Conservation (phyloP, 768 basidiomycete species). For the Boletus pseudo-olivaceus region DNA sequence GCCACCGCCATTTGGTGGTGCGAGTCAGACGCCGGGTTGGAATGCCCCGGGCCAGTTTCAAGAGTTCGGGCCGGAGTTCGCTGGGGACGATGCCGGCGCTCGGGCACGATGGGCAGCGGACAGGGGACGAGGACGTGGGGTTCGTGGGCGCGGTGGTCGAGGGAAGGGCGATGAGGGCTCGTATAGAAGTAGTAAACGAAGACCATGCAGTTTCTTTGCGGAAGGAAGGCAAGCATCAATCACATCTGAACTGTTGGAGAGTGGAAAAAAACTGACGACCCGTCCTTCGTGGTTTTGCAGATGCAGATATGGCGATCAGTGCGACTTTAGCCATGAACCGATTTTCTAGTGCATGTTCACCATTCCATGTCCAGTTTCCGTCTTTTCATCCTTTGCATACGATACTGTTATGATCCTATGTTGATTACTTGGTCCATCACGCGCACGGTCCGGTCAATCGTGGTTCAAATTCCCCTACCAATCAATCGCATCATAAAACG, state of each 20-base stretch:
- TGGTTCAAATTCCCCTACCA: not conserved
- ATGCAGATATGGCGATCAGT: constrained; percentile 87
- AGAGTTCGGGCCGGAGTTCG: constrained; percentile 45
- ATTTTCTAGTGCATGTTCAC: constrained; percentile 25
- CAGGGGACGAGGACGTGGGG: constrained; percentile 52
- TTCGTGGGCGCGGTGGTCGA: constrained; percentile 57
- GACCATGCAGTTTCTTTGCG: constrained; percentile 87
- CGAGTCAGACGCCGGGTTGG: constrained; percentile 37
- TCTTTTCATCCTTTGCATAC: constrained; percentile 10
- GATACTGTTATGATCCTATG: constrained; percentile 12
- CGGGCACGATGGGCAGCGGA: constrained; percentile 45
- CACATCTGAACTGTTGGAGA: constrained; percentile 27
- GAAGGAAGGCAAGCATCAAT: constrained; percentile 87
- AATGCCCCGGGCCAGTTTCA: constrained; percentile 38
- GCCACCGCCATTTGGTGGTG: constrained; percentile 35
- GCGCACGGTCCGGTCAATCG: not conserved
- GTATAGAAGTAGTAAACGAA: constrained; percentile 79
- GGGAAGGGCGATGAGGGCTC: constrained; percentile 54
- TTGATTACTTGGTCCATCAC: constrained; percentile 12
- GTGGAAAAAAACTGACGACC: constrained; percentile 35
- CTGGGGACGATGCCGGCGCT: constrained; percentile 42
- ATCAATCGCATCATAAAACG: not conserved
- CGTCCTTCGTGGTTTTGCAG: constrained; percentile 49
- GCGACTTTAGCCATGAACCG: constrained; percentile 75
- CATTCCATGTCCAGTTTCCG: not conserved